Conservation (phyloP, 768 basidiomycete species). For the Tricholoma sp. region DNA sequence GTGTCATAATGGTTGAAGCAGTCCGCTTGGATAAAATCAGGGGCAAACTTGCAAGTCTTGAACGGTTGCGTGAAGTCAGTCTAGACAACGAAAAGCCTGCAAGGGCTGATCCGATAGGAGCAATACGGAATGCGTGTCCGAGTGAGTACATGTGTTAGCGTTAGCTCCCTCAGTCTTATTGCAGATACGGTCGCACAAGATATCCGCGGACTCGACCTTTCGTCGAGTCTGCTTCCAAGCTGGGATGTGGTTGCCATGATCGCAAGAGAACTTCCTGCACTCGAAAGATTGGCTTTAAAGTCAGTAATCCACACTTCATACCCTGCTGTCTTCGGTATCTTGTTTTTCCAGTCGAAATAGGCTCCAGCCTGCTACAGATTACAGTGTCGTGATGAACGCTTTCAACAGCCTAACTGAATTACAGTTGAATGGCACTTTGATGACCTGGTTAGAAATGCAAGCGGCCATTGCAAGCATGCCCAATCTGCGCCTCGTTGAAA, state of each 20-base stretch:
- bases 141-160: slow-evolving; percentile 45
- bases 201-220: slow-evolving; percentile 77
- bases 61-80: slow-evolving; percentile 71
- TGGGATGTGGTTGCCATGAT: slow-evolving; percentile 73
- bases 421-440: slow-evolving; percentile 68
- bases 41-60: slow-evolving; percentile 59
- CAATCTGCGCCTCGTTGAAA: slow-evolving; percentile 49
- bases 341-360: slow-evolving; percentile 57
- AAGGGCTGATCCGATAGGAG: slow-evolving; percentile 40
- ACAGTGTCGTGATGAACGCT: slow-evolving; percentile 27
- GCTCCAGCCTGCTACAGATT: slow-evolving; percentile 36
- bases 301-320: slow-evolving; percentile 32
- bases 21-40: slow-evolving; percentile 78
- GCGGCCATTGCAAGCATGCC: slow-evolving; percentile 49
- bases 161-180: slow-evolving; percentile 3
- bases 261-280: slow-evolving; percentile 48
- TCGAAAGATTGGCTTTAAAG: slow-evolving; percentile 76
- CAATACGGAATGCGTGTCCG: slow-evolving; percentile 54
- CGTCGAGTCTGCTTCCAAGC: slow-evolving; percentile 60
- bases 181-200: slow-evolving; percentile 36
- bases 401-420: slow-evolving; percentile 57
- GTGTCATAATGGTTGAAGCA: slow-evolving; percentile 82
- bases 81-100: slow-evolving; percentile 67
- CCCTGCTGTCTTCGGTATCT: slow-evolving; percentile 13
- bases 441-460: slow-evolving; percentile 66